Evolutionary conservation across 306 rosid species (phyloP), one percentile per base, ranked within the genome.

Genomic region (Fragaria iinumae): DNA sequence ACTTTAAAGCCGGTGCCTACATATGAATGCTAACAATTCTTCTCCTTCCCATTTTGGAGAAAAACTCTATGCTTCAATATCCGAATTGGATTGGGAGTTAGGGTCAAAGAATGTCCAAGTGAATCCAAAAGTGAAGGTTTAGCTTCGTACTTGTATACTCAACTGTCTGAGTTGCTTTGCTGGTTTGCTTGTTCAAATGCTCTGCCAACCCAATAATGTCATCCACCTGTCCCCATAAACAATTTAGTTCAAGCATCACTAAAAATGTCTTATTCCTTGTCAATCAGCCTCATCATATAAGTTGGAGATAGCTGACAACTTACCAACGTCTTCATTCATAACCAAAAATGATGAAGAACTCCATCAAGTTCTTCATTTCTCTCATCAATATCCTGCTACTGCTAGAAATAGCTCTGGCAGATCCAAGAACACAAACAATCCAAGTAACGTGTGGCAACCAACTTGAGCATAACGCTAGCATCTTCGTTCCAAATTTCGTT

Each of bases 401-500:
- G 11, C 81, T 85, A 45, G 69, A 86, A 72, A 72, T 76, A 47
- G 71, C 81, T 71, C 9, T 49, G 38, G 98, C 88, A 67, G 96
- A 88, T 80, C 92, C 98, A 77, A 89, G 98, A 78, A 75, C 89
- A n/a, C 86, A 77, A 71, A 89, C 86, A 21, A 86, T 90, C 41
- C 32, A 64, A 18, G 45, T 86, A 56, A 62, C 49, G 13, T 95
- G 98, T 76, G 88, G 90, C 52, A 62, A 48, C 4, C 86, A 80
- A 77, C 77, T 0, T 21, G 96, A 88, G 88, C 86, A 88, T 78
- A 90, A 95, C 68, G 23, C 77, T 11, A 82, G 78, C 4, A 43
- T 79, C 64, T 92, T 80, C 62, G 97, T 92, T 52, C 88, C 86
- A 0, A 94, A 92, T 72, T 94, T 90, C 55, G 89, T 94, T n/a